These are phyloP conservation scores for Phialophora verrucosa DNA, from an alignment of 2,329 filamentous ascomycete genomes.

Conservation along the genomic window DNA sequence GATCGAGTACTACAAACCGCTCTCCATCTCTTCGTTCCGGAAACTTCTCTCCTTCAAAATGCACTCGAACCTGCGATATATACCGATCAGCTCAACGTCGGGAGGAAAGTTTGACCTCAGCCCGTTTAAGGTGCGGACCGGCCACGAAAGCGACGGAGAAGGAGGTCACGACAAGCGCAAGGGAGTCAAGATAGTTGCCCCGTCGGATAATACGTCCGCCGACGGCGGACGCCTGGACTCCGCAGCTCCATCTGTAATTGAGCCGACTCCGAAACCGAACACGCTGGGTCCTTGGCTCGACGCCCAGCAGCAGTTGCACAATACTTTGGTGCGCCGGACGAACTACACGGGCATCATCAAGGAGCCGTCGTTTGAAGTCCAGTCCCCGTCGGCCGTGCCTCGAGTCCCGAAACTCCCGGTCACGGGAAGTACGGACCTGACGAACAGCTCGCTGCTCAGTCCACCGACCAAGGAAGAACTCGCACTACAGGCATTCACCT, in stretches of 20 bases:
- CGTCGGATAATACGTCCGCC: constrained; percentile 50
- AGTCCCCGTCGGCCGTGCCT: constrained; percentile 34
- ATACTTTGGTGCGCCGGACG: constrained; percentile 42
- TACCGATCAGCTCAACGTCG: constrained; percentile 74
- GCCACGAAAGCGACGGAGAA: constrained; percentile 61
- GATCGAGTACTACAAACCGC: constrained; percentile 93
- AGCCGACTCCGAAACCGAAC: constrained; percentile 41
- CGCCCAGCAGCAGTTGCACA: constrained; percentile 43
- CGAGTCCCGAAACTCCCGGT: constrained; percentile 36
- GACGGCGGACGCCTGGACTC: constrained; percentile 39
- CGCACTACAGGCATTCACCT: constrained; percentile 69
- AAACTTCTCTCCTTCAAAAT: constrained; percentile 94
- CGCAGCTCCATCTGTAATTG: constrained; percentile 38
- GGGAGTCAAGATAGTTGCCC: constrained; percentile 72
- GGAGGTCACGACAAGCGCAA: constrained; percentile 60
- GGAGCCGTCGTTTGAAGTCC: constrained; percentile 47
- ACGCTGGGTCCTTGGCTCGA: constrained; percentile 42
- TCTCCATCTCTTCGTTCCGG: constrained; percentile 82
- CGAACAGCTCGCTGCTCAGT: constrained; percentile 51
- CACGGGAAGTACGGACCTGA: constrained; percentile 42
- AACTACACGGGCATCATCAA: constrained; percentile 62
- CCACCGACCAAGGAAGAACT: constrained; percentile 86
- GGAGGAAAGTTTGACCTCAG: constrained; percentile 81
- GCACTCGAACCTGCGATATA: constrained; percentile 85
- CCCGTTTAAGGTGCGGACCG: constrained; percentile 80